Base-by-base conservation (phyloP, 2,329 filamentous ascomycete genomes). In the Blastomyces parvus region DNA sequence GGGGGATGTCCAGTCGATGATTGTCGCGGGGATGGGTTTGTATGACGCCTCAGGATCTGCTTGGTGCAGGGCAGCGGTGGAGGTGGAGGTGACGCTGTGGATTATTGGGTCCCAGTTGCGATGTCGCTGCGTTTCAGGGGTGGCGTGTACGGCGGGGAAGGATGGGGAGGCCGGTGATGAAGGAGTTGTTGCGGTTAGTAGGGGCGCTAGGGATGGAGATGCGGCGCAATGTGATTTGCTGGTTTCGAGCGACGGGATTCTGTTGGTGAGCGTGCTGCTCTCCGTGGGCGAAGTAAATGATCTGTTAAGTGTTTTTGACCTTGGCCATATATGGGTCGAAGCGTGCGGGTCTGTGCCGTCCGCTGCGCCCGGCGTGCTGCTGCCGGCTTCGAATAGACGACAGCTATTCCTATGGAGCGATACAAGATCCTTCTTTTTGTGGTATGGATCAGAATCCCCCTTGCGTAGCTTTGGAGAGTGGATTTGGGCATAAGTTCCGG, bases 191-290 rank as follows among this genome's bases (percentile, higher is more conserved):
- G 97, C 96, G 77, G 92, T 92, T 60, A 90, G 89, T 60, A 91
- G 91, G 63, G 93, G 93, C 42, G 97, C 96, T 74, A 81, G 97
- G 65, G 92, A 97, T 70, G 88, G 97, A 73, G 94, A 97, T 77
- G 97, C 97, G 76, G 61, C 57, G n/a, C 53, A 56, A 44, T 40
- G 42, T n/a, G 25, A 6, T 22, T 61, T 61, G 25, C 9, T 27
- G 27, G 19, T 30, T 59, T 59, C n/a, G 3, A 44, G 22, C 2
- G 40, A 25, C 6, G 19, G 2, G 22, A 30, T 19, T 22, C 13
- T 59, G 25, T 33, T 46, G 22, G 30, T 13, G 17, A 59, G 8
- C 13, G 40, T 1, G 25, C 25, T 46, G 11, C 9, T 59, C 7
- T 46, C 25, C 17, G 42, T 33, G 2, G 40, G 38, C 9, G 57